Conservation (phyloP, 1,284 basidiomycete species). For the Albatrellus sp. region DNA sequence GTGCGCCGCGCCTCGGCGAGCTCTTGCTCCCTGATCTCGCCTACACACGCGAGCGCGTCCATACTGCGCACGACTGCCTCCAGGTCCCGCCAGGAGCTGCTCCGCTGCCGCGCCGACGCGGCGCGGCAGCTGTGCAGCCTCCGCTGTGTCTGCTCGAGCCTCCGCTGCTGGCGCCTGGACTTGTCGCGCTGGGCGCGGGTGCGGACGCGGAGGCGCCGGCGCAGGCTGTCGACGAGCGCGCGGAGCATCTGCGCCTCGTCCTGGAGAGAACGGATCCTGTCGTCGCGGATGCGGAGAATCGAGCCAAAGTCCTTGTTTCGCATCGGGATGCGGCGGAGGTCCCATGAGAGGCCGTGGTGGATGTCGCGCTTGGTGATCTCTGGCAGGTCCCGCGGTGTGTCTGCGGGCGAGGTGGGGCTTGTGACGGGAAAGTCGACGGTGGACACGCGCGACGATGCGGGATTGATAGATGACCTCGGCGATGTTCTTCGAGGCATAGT, state of each 20-base stretch:
- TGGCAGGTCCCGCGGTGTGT: no score
- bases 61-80: conserved; percentile 1
- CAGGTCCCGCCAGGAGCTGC: conserved; percentile 1
- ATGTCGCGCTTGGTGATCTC: no score
- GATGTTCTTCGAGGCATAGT: neutral
- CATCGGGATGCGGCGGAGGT: no score
- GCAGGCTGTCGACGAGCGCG: conserved; percentile 4
- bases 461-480: neutral
- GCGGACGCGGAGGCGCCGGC: conserved; percentile 8
- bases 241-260: conserved; percentile 5
- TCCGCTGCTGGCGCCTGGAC: conserved; percentile 8
- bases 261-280: conserved; percentile 7
- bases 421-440: no score
- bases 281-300: conserved; percentile 8
- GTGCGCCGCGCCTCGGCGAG: neutral
- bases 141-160: conserved; percentile 7
- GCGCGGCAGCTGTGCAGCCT: conserved; percentile 8
- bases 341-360: no score
- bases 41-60: conserved; percentile 3
- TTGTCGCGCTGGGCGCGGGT: conserved; percentile 5
- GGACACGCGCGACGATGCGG: no score
- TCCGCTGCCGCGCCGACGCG: neutral
- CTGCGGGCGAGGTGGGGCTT: no score
- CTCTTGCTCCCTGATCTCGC: neutral
- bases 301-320: conserved; percentile 2